Evolutionary conservation across 257 asterid species (phyloP).

Genomic region (Oldenlandia corymbosa): DNA sequence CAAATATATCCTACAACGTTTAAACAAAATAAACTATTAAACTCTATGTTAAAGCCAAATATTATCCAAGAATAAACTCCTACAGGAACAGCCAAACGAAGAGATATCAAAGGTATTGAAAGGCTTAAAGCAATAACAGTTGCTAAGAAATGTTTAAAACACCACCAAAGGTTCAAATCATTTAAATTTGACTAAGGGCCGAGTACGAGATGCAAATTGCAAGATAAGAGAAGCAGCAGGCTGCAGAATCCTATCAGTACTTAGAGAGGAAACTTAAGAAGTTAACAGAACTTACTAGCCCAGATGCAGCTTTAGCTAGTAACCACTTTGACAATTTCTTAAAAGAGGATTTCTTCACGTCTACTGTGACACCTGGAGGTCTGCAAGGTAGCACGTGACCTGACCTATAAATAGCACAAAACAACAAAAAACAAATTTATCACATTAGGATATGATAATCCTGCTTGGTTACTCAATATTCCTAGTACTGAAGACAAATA

Average conservation of each 20-base stretch:
- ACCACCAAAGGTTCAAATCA: no score
- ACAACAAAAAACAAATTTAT: slow-evolving; percentile 6
- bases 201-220: background rate
- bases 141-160: background rate
- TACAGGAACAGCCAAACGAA: background rate
- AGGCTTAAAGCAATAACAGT: no score
- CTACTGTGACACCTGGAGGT: slow-evolving; percentile 68
- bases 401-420: slow-evolving; percentile 64
- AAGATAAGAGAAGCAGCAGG: background rate
- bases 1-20: background rate
- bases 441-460: background rate
- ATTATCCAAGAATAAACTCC: background rate
- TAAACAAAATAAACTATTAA: background rate
- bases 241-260: background rate
- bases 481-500: no score
- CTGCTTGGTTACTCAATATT: background rate
- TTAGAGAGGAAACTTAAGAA: background rate
- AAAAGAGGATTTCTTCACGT: slow-evolving; percentile 85
- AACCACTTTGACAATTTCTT: slow-evolving; percentile 97
- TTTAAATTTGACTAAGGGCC: background rate
- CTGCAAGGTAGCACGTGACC: slow-evolving; percentile 86
- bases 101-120: background rate
- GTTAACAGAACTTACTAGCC: slow-evolving; percentile 47
- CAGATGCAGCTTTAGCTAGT: slow-evolving; percentile 64
- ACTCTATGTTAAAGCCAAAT: background rate